phyloP scores from a whole-genome alignment of 164 flowering plant species.

The Umbilicus rupestris region DNA sequence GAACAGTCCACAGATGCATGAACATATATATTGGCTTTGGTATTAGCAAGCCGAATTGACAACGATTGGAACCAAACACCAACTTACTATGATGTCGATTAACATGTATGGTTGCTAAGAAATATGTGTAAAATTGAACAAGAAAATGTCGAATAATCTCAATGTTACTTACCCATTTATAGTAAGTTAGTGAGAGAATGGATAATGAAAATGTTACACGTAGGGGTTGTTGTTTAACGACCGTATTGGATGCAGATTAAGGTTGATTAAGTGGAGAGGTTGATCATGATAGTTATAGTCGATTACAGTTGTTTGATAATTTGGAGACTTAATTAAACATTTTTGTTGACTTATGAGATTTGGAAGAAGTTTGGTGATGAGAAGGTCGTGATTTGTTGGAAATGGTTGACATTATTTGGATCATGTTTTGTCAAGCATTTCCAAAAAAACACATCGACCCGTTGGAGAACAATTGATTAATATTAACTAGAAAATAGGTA shows the following conservation, averaged over 20 bases:
- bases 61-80: no score
- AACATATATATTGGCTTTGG: no score
- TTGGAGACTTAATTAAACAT: slow-evolving; percentile 1
- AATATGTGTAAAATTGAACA: no score
- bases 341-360: background rate
- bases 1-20: no score
- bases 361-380: slow-evolving; percentile 16
- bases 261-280: background rate
- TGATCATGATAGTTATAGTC: background rate
- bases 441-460: background rate
- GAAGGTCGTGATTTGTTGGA: slow-evolving; percentile 20
- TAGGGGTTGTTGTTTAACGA: slow-evolving; percentile 2
- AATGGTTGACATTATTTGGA: slow-evolving; percentile 21
- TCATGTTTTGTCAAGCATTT: slow-evolving; percentile 7
- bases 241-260: background rate
- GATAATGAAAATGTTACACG: background rate
- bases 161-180: background rate
- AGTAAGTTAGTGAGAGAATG: background rate
- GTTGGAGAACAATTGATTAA: slow-evolving; percentile 12
- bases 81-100: no score
- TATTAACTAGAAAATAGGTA: no score
- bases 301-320: slow-evolving; percentile 14
- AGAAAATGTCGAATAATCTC: no score
- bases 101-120: no score
- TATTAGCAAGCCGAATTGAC: no score